These are phyloP conservation scores for Nemania diffusa DNA, from an alignment of 2,329 filamentous ascomycete genomes.

Conservation along the genomic window DNA sequence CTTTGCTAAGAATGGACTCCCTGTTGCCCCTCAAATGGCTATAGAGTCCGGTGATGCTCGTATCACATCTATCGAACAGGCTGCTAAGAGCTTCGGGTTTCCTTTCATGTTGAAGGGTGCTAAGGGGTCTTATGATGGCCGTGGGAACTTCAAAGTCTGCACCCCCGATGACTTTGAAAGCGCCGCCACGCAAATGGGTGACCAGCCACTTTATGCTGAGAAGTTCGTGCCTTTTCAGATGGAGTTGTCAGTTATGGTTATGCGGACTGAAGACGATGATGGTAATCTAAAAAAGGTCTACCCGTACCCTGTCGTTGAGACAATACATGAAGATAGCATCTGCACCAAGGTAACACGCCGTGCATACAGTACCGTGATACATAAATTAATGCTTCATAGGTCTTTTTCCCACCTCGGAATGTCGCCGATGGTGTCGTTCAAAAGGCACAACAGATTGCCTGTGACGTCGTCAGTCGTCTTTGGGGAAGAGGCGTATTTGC, in stretches of 20 bases:
- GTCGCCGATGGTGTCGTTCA: slow-evolving; percentile 70
- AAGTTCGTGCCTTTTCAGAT: slow-evolving; percentile 86
- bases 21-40: slow-evolving; percentile 76
- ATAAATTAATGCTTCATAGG: slow-evolving; percentile 18
- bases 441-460: slow-evolving; percentile 79
- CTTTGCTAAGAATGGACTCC: slow-evolving; percentile 73
- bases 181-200: slow-evolving; percentile 76
- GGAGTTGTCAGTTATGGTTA: slow-evolving; percentile 94
- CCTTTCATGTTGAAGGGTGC: slow-evolving; percentile 94
- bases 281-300: slow-evolving; percentile 63
- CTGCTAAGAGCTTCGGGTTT: slow-evolving; percentile 75
- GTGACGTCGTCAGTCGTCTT: slow-evolving; percentile 80
- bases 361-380: not conserved
- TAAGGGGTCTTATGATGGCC: slow-evolving; percentile 92
- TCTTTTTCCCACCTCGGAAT: slow-evolving; percentile 82
- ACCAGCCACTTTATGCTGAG: slow-evolving; percentile 84
- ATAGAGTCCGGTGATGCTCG: slow-evolving; percentile 67
- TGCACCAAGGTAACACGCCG: slow-evolving; percentile 78
- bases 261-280: slow-evolving; percentile 80
- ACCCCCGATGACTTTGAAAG: slow-evolving; percentile 61
- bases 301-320: slow-evolving; percentile 91
- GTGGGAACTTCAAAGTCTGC: slow-evolving; percentile 69
- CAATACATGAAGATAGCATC: slow-evolving; percentile 92
- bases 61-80: slow-evolving; percentile 68
- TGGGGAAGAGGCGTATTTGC: slow-evolving; percentile 94